Evolutionary conservation across 1,139 yeast species (phyloP), one percentile per base, ranked within the genome.

Genomic region (Debaryomyces sp.): DNA sequence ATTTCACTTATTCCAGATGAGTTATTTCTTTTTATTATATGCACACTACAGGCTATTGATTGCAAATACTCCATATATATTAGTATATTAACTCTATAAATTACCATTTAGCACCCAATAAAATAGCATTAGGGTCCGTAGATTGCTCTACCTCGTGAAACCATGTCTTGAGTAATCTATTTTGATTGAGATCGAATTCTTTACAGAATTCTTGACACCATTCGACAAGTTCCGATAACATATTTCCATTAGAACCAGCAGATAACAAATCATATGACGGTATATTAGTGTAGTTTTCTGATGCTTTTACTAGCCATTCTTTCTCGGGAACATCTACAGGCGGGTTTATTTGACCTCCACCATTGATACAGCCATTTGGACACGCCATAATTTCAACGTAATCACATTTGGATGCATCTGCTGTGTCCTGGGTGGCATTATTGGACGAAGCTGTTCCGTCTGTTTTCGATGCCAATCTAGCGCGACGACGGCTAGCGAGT

Each of bases 381-480:
- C 99, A 94, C 1, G 99, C 99, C 97, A 91, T 92, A 32, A 94
- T 88, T 60, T 94, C 99, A 5, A 94, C 90, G 59, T 88, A 89
- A 55, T 90, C 96, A 59, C 89, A 86, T 41, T 73, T 77, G 17
- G 81, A 68, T 1, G 94, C 86, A 54, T 88, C 94, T 0, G 84
- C 83, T 0, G 53, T 43, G 37, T 68, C 76, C 26, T 59, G 62
- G 32, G 68, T 54, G 7, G 65, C 65, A 26, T 59, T 60, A 45
- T 72, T 66, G 38, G 72, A 61, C 1, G 44, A 42, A 23, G 42
- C 29, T 3, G 67, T 54, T 2, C 63, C 61, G n/a, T 73, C 57
- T 4, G 7, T 12, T 35, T 64, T 52, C 32, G 67, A 59, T 5
- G 62, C 50, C 38, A 60, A 42, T 46, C 80, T 60, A 1, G 75